These are phyloP conservation scores for Celoporthe dispersa DNA, from an alignment of 2,329 filamentous ascomycete species.

Conservation along the genomic window DNA sequence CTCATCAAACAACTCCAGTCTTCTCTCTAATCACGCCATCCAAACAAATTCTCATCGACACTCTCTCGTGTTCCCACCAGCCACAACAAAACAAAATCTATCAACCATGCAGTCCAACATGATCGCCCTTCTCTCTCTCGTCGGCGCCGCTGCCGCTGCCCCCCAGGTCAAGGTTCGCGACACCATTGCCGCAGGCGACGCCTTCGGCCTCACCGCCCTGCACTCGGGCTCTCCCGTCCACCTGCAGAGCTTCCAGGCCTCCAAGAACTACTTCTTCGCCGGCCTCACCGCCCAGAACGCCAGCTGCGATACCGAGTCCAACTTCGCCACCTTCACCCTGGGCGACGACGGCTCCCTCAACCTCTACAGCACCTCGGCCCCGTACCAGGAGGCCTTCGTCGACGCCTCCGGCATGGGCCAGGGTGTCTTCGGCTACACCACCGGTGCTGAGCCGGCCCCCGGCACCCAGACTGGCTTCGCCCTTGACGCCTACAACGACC, in stretches of 20 bases:
- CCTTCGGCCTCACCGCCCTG: slow-evolving; percentile 56
- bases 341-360: slow-evolving; percentile 47
- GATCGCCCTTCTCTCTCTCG: slow-evolving; percentile 60
- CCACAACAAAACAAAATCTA: slow-evolving; percentile 2
- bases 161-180: slow-evolving; percentile 35
- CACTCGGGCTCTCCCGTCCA: slow-evolving; percentile 55
- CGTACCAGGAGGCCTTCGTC: slow-evolving; percentile 54
- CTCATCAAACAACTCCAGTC: not conserved
- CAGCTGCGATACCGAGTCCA: slow-evolving; percentile 48
- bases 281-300: slow-evolving; percentile 51
- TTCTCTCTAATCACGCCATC: not conserved
- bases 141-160: slow-evolving; percentile 40
- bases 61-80: slow-evolving; percentile 2
- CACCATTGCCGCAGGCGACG: slow-evolving; percentile 20
- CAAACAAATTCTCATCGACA: not conserved
- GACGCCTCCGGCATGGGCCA: slow-evolving; percentile 64
- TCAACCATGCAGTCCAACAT: slow-evolving; percentile 50
- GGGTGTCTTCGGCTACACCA: slow-evolving; percentile 58
- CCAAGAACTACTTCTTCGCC: slow-evolving; percentile 48
- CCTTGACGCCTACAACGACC: slow-evolving; percentile 46
- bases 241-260: slow-evolving; percentile 50
- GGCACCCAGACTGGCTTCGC: slow-evolving; percentile 53
- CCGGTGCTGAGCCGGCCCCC: slow-evolving; percentile 45
- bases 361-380: slow-evolving; percentile 50
- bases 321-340: slow-evolving; percentile 56